These are phyloP conservation scores for Tetradesmus obliquus DNA, from an alignment of 139 green algal genomes.

Conservation along the genomic window DNA sequence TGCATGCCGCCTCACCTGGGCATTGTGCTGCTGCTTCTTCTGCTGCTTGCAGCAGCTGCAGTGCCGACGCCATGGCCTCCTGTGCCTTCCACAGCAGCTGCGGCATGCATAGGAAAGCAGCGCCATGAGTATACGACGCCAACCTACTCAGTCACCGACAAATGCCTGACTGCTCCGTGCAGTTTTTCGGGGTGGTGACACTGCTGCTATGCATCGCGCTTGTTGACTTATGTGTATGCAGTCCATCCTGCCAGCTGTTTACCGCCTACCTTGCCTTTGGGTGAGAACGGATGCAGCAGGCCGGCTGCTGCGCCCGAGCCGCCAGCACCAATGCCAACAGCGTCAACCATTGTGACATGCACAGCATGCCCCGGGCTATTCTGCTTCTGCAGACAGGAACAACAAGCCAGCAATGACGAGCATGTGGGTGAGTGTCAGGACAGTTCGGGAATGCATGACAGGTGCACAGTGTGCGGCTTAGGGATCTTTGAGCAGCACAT, in stretches of 20 bases:
- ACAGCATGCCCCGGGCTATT: slow-evolving; percentile 39
- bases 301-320: slow-evolving; percentile 90
- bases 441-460: background rate
- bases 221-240: no score
- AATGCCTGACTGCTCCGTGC: background rate
- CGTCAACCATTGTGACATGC: slow-evolving; percentile 82
- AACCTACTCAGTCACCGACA: no score
- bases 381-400: slow-evolving; percentile 35
- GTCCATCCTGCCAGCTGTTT: no score
- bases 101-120: background rate
- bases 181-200: background rate
- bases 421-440: no score
- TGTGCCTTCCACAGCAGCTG: slow-evolving; percentile 71
- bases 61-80: slow-evolving; percentile 60
- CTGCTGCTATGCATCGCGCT: no score
- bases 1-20: background rate
- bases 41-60: slow-evolving; percentile 59
- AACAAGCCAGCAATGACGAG: background rate
- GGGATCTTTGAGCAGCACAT: no score
- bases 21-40: slow-evolving; percentile 1
- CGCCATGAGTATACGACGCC: background rate
- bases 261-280: slow-evolving; percentile 73
- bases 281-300: slow-evolving; percentile 90
- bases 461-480: background rate
- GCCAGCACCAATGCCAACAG: slow-evolving; percentile 81